phyloP scores from a whole-genome alignment of 108 stramenopile species.

The Thalassiosira profunda region DNA sequence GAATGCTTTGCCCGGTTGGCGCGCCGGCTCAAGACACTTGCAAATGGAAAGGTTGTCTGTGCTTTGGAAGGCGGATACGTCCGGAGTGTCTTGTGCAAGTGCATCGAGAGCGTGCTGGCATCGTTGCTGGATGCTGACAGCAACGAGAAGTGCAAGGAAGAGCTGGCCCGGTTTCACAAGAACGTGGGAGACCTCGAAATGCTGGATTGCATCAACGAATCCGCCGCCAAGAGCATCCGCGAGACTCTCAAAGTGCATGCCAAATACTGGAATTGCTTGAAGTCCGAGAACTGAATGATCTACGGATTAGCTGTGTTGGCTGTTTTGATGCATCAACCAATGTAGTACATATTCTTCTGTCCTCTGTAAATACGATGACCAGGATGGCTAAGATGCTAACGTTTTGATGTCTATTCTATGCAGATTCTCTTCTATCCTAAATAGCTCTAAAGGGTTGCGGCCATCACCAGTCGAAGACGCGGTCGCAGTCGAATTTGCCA shows the following conservation, averaged over 20 bases:
- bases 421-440: not conserved
- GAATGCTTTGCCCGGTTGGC: slow-evolving; percentile 66
- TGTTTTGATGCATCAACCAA: too few relatives aligned
- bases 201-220: slow-evolving; percentile 41
- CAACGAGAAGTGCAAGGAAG: slow-evolving; percentile 27
- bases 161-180: slow-evolving; percentile 20
- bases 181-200: slow-evolving; percentile 34
- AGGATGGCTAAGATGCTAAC: too few relatives aligned
- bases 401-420: too few relatives aligned
- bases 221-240: slow-evolving; percentile 54
- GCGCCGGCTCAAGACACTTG: slow-evolving; percentile 47
- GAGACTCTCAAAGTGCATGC: slow-evolving; percentile 43
- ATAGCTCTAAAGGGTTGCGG: not conserved
- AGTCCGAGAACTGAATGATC: not conserved
- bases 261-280: slow-evolving; percentile 56
- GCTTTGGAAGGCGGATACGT: slow-evolving; percentile 65
- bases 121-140: slow-evolving; percentile 36
- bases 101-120: slow-evolving; percentile 42
- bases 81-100: slow-evolving; percentile 50
- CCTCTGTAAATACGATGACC: too few relatives aligned
- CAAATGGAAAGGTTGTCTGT: slow-evolving; percentile 49
- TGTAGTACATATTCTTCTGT: too few relatives aligned
- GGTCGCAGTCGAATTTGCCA: slow-evolving; percentile 53
- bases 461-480: slow-evolving; percentile 50
- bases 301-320: too few relatives aligned